phyloP scores from a whole-genome alignment of 2,329 filamentous ascomycete species.

The Didymosphaeria variabile region DNA sequence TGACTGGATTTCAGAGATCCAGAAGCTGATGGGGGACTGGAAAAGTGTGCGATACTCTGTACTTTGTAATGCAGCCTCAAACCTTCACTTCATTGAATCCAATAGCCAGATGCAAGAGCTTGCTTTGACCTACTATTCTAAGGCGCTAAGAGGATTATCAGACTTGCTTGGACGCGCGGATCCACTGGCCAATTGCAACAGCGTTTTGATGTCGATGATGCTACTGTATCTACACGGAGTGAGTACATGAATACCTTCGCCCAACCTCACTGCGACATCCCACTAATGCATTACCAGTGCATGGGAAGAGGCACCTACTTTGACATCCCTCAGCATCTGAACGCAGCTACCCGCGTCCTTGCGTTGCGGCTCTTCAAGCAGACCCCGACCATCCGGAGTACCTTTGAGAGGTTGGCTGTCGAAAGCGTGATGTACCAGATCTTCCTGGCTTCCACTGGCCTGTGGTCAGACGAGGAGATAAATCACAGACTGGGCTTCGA shows the following conservation, averaged over 20 bases:
- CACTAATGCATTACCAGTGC: conserved; percentile 13
- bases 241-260: not conserved
- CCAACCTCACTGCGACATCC: not conserved
- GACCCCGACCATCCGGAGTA: conserved; percentile 10
- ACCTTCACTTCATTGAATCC: conserved; percentile 23
- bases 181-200: conserved; percentile 19
- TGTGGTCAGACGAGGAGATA: conserved; percentile 24
- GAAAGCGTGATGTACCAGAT: conserved; percentile 31
- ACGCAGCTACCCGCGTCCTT: conserved; percentile 23
- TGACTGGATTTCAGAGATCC: conserved; percentile 42
- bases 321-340: conserved; percentile 26
- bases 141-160: conserved; percentile 22
- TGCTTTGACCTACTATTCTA: conserved; percentile 25
- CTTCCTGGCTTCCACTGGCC: conserved; percentile 26
- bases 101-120: conserved; percentile 20
- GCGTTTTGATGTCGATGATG: conserved; percentile 26
- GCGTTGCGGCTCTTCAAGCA: conserved; percentile 20
- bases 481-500: conserved; percentile 15
- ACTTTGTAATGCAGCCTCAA: conserved; percentile 28
- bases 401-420: conserved; percentile 27
- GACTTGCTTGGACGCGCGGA: conserved; percentile 11
- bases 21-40: conserved; percentile 35
- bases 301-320: conserved; percentile 22
- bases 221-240: conserved; percentile 27
- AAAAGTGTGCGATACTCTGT: conserved; percentile 43